Conservation (phyloP, 108 stramenopile species). For the Thalassiosira profunda region DNA sequence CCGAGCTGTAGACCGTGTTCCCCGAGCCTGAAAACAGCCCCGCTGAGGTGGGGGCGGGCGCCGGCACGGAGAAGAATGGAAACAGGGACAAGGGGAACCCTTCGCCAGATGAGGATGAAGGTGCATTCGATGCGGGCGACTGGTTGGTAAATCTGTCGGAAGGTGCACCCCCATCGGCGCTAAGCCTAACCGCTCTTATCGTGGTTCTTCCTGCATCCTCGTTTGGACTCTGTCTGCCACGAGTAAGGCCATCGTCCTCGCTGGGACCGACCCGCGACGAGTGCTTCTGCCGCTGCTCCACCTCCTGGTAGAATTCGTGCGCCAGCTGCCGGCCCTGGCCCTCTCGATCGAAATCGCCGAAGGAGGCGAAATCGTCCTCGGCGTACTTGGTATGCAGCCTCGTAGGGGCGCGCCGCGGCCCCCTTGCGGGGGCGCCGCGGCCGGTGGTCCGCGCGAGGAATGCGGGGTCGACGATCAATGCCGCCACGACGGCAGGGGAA, state of each 20-base stretch:
- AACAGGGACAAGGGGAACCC: neutral
- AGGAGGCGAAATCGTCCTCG: conserved; percentile 7
- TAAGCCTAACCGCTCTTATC: neutral
- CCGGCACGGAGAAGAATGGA: neutral
- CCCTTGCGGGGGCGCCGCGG: no score
- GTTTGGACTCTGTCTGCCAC: neutral
- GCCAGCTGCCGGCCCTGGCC: conserved; percentile 18
- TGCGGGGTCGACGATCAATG: no score
- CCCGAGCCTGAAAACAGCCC: conserved; percentile 30
- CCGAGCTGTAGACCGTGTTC: conserved; percentile 35
- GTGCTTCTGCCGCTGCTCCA: conserved; percentile 23
- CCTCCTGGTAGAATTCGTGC: conserved; percentile 28
- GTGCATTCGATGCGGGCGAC: neutral
- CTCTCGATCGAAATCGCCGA: neutral
- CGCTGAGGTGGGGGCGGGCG: conserved; percentile 19
- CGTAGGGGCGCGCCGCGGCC: no score
- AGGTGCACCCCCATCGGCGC: neutral
- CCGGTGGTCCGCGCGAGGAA: no score
- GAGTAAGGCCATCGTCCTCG: neutral
- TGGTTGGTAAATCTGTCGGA: conserved; percentile 10
- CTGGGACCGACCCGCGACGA: neutral
- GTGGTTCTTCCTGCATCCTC: neutral
- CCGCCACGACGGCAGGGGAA: no score
- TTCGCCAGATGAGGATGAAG: neutral
- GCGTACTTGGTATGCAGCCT: no score